These are phyloP conservation scores for Alternaria atra DNA, from an alignment of 2,329 filamentous ascomycete genomes.

Conservation along the genomic window DNA sequence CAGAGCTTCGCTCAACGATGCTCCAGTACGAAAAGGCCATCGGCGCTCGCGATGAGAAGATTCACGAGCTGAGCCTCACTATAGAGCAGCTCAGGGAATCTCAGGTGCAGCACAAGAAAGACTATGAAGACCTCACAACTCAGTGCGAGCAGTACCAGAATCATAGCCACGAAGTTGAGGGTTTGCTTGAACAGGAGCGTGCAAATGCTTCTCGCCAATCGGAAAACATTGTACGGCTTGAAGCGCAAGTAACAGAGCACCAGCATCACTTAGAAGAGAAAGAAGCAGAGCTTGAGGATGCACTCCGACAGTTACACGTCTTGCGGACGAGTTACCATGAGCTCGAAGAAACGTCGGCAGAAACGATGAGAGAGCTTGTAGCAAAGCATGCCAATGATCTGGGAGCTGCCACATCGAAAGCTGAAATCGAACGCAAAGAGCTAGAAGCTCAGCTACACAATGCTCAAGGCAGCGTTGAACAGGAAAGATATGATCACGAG, in stretches of 20 bases:
- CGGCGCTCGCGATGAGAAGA: conserved; percentile 10
- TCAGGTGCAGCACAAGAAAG: conserved; percentile 20
- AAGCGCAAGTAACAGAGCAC: conserved; percentile 26
- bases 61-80: conserved; percentile 18
- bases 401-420: conserved; percentile 21
- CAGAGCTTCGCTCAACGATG: conserved; percentile 43
- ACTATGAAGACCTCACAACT: conserved; percentile 16
- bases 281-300: conserved; percentile 28
- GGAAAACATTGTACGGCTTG: conserved; percentile 35
- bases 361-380: conserved; percentile 26
- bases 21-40: conserved; percentile 29
- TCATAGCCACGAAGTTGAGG: conserved; percentile 33
- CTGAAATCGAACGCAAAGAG: conserved; percentile 22
- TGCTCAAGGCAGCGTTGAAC: conserved; percentile 11
- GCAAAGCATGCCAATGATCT: conserved; percentile 27
- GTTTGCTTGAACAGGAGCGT: conserved; percentile 34
- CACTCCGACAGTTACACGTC: conserved; percentile 22
- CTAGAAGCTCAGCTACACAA: conserved; percentile 31
- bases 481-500: conserved; percentile 21
- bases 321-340: conserved; percentile 32
- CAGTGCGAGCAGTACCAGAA: conserved; percentile 47
- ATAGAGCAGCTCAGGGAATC: conserved; percentile 15
- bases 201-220: conserved; percentile 17
- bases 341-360: conserved; percentile 28
- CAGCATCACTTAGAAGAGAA: conserved; percentile 28